phyloP scores from a whole-genome alignment of 352 stramenopile species.

The Phytophthora kernoviae region DNA sequence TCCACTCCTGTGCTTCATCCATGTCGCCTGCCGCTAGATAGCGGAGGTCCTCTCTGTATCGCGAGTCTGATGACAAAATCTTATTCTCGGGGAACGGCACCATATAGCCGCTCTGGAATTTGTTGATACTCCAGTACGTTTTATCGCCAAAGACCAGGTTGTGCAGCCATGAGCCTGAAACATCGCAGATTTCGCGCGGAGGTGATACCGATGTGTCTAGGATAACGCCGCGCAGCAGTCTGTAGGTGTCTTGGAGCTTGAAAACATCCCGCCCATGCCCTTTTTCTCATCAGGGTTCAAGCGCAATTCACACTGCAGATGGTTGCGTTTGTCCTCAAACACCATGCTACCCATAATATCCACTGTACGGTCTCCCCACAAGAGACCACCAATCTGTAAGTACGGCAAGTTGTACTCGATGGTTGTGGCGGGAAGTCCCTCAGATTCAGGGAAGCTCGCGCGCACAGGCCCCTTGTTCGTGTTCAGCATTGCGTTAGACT shows the following conservation, averaged over 20 bases:
- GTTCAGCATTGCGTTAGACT: constrained; percentile 85
- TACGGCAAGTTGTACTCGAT: constrained; percentile 79
- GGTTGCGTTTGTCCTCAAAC: constrained; percentile 83
- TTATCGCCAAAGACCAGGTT: constrained; percentile 70
- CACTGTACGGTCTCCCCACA: constrained; percentile 85
- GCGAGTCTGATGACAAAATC: constrained; percentile 74
- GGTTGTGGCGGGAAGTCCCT: constrained; percentile 42
- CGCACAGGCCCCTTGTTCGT: constrained; percentile 80
- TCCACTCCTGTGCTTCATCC: constrained; percentile 86
- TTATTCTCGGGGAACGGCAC: constrained; percentile 59
- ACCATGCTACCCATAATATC: constrained; percentile 72
- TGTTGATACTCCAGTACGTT: constrained; percentile 76
- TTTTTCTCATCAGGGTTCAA: constrained; percentile 88
- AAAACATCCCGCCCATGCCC: constrained; percentile 86
- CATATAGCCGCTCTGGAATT: constrained; percentile 64
- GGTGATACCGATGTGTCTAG: constrained; percentile 61
- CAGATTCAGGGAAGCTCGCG: constrained; percentile 62
- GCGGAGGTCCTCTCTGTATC: constrained; percentile 73
- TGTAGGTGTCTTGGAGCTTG: constrained; percentile 73
- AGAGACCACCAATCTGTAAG: constrained; percentile 72
- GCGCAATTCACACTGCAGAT: constrained; percentile 70
- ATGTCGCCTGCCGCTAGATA: constrained; percentile 70
- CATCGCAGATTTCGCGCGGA: constrained; percentile 66
- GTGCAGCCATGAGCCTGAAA: constrained; percentile 81
- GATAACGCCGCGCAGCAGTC: constrained; percentile 75